Conservation (phyloP, 257 asterid species). For the Penstemon eatonii region DNA sequence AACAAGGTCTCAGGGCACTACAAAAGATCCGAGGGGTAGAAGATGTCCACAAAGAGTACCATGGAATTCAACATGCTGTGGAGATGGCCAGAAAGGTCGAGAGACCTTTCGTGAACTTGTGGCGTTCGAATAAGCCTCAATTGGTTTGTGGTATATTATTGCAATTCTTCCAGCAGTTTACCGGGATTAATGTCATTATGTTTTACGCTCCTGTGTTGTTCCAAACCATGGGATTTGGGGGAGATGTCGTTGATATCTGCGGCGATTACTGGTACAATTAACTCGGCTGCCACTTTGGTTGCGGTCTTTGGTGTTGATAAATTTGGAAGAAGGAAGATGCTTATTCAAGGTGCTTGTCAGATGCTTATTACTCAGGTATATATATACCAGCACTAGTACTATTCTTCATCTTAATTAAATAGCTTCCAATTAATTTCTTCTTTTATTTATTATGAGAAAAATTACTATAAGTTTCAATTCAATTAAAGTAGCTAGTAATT, state of each 20-base stretch:
- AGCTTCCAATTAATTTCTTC: too few species aligned
- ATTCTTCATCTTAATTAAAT: background rate
- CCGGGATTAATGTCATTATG: conserved; percentile 45
- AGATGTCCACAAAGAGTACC: conserved; percentile 36
- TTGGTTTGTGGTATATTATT: conserved; percentile 28
- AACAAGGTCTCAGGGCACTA: conserved; percentile 33
- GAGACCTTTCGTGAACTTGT: conserved; percentile 35
- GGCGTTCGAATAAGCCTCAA: conserved; percentile 28
- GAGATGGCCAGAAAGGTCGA: conserved; percentile 28
- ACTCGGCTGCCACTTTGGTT: conserved; percentile 31
- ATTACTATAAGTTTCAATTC: background rate
- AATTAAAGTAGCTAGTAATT: background rate
- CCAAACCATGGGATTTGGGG: conserved; percentile 40
- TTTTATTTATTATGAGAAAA: background rate
- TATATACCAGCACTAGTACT: background rate
- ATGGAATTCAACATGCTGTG: conserved; percentile 32
- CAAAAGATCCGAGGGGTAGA: conserved; percentile 35
- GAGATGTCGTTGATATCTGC: conserved; percentile 42
- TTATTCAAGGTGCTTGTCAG: conserved; percentile 40
- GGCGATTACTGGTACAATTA: conserved; percentile 40
- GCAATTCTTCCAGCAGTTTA: conserved; percentile 48
- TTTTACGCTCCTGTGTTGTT: conserved; percentile 46
- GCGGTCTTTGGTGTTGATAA: conserved; percentile 37
- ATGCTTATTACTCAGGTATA: conserved; percentile 40
- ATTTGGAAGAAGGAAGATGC: conserved; percentile 35